Evolutionary conservation across 352 stramenopile genomes (phyloP).

Genomic region (Phytophthora ohioensis): DNA sequence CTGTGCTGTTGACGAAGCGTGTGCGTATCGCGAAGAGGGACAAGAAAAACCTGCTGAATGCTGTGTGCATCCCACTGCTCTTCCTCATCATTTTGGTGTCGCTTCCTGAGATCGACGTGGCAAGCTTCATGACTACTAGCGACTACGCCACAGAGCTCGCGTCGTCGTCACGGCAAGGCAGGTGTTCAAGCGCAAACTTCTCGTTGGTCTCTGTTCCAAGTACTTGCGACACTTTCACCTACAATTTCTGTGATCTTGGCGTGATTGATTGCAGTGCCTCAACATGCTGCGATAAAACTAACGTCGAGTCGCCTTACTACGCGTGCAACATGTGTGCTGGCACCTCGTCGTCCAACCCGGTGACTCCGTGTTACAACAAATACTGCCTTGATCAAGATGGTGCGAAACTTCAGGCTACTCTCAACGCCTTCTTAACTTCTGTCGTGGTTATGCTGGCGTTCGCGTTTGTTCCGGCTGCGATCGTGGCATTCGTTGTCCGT

Average conservation of each 20-base stretch:
- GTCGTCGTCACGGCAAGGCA: conserved; percentile 33
- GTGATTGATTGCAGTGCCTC: conserved; percentile 55
- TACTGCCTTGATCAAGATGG: conserved; percentile 59
- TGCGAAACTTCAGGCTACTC: conserved; percentile 66
- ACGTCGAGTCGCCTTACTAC: conserved; percentile 54
- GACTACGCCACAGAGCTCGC: conserved; percentile 39
- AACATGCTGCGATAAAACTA: conserved; percentile 51
- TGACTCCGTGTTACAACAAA: conserved; percentile 50
- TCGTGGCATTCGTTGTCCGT: conserved; percentile 71
- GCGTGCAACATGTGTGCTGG: conserved; percentile 48
- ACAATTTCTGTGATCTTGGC: conserved; percentile 54
- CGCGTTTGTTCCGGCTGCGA: conserved; percentile 68
- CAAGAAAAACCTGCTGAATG: conserved; percentile 68
- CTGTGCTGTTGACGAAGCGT: conserved; percentile 62
- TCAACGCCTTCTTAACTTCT: conserved; percentile 70
- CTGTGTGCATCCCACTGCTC: conserved; percentile 66
- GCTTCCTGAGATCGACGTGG: conserved; percentile 66
- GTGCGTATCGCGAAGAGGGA: conserved; percentile 71
- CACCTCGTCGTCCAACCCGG: conserved; percentile 30
- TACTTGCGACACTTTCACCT: conserved; percentile 38
- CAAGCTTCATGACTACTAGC: conserved; percentile 52
- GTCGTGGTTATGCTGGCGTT: conserved; percentile 77
- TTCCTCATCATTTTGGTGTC: conserved; percentile 62
- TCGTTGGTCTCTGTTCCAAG: conserved; percentile 31
- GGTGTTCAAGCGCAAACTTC: conserved; percentile 39